Percentiles rank a stretch among this genome's conserved stretches.
Evolutionary conservation across 148 eudicot genomes (phyloP).

Genomic region (Arbutus unedo): DNA sequence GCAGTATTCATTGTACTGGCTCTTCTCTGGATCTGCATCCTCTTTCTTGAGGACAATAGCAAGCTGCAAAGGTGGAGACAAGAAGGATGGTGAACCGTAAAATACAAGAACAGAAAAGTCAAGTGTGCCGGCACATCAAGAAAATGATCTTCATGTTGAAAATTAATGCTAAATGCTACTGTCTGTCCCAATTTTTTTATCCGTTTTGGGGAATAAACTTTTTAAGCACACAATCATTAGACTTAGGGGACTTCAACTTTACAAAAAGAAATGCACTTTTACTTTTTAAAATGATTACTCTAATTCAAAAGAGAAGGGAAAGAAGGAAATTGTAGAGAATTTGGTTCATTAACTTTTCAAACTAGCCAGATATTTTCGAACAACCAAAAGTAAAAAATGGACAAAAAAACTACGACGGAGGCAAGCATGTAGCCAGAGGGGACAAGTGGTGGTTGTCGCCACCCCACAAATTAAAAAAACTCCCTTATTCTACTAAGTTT

Average conservation of each 20-base stretch:
- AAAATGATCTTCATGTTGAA: neutral
- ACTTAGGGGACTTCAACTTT: neutral
- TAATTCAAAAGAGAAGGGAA: neutral
- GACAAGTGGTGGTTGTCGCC: too few species aligned
- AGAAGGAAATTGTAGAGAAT: neutral
- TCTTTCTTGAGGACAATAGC: constrained; percentile 68
- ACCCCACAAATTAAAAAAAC: too few species aligned
- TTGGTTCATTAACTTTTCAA: neutral
- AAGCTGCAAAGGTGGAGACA: constrained; percentile 44
- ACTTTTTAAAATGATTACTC: neutral
- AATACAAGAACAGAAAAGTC: constrained; percentile 6
- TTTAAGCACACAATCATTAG: neutral
- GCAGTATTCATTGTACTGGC: constrained; percentile 53
- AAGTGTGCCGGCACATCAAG: neutral
- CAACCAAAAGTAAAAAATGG: neutral
- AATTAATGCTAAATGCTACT: neutral
- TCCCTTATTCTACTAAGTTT: too few species aligned
- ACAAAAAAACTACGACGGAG: too few species aligned
- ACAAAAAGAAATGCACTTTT: neutral
- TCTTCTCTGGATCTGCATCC: constrained; percentile 58
- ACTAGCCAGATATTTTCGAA: neutral
- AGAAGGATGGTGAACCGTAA: neutral
- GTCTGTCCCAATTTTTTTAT: neutral
- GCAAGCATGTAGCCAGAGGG: too few species aligned
- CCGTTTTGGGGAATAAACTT: neutral